Evolutionary conservation across 164 flowering plant species (phyloP), one percentile per base, ranked within the genome.

Genomic region (Saururus chinensis): DNA sequence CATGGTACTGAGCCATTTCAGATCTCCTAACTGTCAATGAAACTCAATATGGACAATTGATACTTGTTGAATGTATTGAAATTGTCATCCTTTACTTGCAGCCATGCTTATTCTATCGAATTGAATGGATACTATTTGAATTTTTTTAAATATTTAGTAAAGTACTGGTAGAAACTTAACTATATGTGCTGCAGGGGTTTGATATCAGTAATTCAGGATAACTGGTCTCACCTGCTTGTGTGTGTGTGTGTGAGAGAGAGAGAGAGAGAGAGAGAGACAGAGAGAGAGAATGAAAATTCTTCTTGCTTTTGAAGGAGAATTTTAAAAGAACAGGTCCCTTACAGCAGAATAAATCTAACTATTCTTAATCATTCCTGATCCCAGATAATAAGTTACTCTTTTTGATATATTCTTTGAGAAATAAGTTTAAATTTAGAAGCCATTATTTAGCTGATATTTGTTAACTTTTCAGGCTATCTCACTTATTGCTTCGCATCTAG

Each of bases 401-500:
- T 41, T 8, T 8, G 45, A 41, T 9, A 8, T 9, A 45, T 45
- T 45, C 2, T 45, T 45, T 45, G 49, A 2, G 0, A 12, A 7
- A 9, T 45, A 12, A 45, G 17, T 12, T 45, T 45, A 7, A 45
- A 45, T 24, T 21, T 41, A 21, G 14, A 41, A 22, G n/a, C 8
- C 40, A 25, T 19, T 60, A 19, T 45, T 23, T 60, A 24, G 16
- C 16, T 12, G 20, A 24, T 51, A 14, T 14, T 26, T 75, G 53
- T n/a, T 66, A 63, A n/a, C 64, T 16, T 65, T 76, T 85, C 83
- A 89, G 97, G 95, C 79, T 67, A 85, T 86, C 59, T 81, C 76
- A 30, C 93, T 91, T 53, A 70, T 87, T 64, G 88, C 96, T 57
- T 85, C 95, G 51, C 87, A 89, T 64, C 78, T 95, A 64, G 71